phyloP scores from a whole-genome alignment of 257 asterid genomes.

The Cordia subcordata region DNA sequence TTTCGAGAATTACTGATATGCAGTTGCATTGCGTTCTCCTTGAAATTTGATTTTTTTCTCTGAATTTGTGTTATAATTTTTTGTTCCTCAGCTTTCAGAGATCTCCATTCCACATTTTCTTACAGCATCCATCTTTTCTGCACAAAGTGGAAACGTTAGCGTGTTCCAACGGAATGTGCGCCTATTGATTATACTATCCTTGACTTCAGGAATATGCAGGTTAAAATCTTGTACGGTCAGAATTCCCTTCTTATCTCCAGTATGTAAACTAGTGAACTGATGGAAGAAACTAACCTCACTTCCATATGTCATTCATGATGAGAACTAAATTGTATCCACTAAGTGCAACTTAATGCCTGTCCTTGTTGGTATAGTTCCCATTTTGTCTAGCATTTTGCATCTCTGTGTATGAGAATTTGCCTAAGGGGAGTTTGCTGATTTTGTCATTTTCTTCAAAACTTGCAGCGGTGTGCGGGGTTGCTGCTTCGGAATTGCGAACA shows the following conservation, averaged over 20 bases:
- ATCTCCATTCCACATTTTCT: conserved; percentile 81
- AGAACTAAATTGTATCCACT: too few species aligned
- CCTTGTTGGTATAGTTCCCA: conserved; percentile 7
- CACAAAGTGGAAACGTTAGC: conserved; percentile 60
- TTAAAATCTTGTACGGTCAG: conserved; percentile 60
- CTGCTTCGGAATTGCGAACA: conserved; percentile 85
- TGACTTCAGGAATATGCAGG: conserved; percentile 91
- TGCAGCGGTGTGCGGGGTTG: conserved; percentile 84
- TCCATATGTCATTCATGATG: neutral
- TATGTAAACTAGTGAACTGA: conserved; percentile 11
- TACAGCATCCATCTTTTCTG: conserved; percentile 91
- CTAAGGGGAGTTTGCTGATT: conserved; percentile 11
- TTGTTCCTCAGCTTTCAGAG: conserved; percentile 68
- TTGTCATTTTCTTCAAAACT: conserved; percentile 28
- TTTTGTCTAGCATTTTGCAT: conserved; percentile 1
- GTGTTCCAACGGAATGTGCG: conserved; percentile 72
- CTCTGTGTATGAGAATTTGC: too few species aligned
- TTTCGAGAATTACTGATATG: too few species aligned
- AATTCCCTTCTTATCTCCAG: conserved; percentile 41
- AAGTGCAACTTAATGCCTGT: neutral
- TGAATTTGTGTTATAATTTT: conserved; percentile 22
- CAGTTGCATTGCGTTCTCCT: neutral
- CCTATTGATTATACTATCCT: conserved; percentile 55
- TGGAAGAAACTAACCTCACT: neutral
- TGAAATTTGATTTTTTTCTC: neutral